Percentiles rank a stretch among this genome's conserved stretches.
Evolutionary conservation across 257 asterid species (phyloP).

Genomic region (Asclepias syriaca): DNA sequence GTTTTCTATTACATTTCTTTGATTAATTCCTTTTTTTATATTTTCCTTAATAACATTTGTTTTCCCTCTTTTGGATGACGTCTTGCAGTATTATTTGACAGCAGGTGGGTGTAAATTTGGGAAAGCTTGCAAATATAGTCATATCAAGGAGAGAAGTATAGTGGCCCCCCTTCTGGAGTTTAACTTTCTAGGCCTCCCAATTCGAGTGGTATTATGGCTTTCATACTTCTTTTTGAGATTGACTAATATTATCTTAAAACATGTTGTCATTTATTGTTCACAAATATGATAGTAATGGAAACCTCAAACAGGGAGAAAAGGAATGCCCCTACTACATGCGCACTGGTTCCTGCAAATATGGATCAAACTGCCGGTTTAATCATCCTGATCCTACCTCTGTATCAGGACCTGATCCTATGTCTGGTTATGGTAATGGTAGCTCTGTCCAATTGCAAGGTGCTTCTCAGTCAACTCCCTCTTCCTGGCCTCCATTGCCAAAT

Average conservation of each 20-base stretch:
- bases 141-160: conserved; percentile 27
- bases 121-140: conserved; percentile 37
- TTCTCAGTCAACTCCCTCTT: conserved; percentile 40
- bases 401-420: conserved; percentile 51
- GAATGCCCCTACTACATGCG: conserved; percentile 93
- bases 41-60: background rate
- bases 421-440: conserved; percentile 55
- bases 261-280: background rate
- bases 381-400: conserved; percentile 77
- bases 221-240: background rate
- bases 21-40: background rate
- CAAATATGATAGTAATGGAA: conserved; percentile 10
- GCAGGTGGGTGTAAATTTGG: conserved; percentile 46
- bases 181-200: conserved; percentile 46
- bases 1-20: conserved; percentile 1
- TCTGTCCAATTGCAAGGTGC: conserved; percentile 51
- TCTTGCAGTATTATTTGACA: conserved; percentile 39
- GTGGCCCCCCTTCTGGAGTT: conserved; percentile 31
- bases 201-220: conserved; percentile 26
- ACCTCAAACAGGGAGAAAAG: conserved; percentile 54
- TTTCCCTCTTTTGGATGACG: conserved; percentile 8
- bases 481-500: conserved; percentile 61
- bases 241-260: background rate
- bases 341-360: conserved; percentile 80
- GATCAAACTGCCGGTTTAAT: conserved; percentile 75